Base-by-base conservation (phyloP, 179 eudicot genomes). In the Heliamphora pulchella region DNA sequence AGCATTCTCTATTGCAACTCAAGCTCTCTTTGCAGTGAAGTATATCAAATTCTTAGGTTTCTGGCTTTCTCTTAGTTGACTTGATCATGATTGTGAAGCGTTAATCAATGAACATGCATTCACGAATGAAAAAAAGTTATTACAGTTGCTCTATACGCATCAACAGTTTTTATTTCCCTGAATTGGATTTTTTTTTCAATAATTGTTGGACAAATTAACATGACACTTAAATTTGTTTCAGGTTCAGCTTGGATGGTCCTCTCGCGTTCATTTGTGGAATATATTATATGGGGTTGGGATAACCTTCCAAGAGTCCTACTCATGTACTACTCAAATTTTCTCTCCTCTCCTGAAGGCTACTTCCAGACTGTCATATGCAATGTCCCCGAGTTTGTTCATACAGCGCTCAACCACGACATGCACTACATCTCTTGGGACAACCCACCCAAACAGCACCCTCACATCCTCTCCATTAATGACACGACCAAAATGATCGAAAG, bases 161-260 rank as follows among this genome's bases (percentile, higher is more conserved):
- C 13, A 20, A 20, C 48, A 11, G 47, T 18, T 13, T 54, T 54
- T 5, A 17, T 50, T 76, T 17, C 54, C 54, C 14, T 75, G 69
- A 1, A 39, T 55, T 39, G 76, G 57, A 51, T 22, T 73, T 20
- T 66, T 5, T 80, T n/a, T 72, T 3, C 71, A 3, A 14, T 8
- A 58, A 18, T n/a, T 70, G 0, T 57, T 0, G 53, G 11, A 76
- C 43, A 58, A 47, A 3, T 20, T 43, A n/a, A 65, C 57, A 48
- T 1, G 48, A 8, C 14, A 3, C 3, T 4, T 8, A 44, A 17
- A 55, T 65, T 67, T 22, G 0, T 82, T 88, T 70, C 93, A 94
- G 98, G 98, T 68, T 94, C 98, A 8, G 98, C 98, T 22, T 94
- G 98, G 98, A 91, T 89, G 93, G 83, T 89, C 76, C 89, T 94